phyloP scores from a whole-genome alignment of 345 rosid species.

The Eucalyptus microcorys region DNA sequence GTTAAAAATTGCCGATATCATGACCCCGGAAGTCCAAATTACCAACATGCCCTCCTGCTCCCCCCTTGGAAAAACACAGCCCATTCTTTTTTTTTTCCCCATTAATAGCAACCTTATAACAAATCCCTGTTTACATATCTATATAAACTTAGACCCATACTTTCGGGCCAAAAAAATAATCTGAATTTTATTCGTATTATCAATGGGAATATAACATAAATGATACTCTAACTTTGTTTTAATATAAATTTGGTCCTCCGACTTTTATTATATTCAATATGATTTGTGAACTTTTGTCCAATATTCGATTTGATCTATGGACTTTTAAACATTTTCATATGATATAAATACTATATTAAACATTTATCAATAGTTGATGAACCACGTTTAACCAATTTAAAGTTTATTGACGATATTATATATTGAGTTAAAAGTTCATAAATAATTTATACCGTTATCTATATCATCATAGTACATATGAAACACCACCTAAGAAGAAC shows the following conservation, averaged over 20 bases:
- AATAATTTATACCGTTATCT: not conserved
- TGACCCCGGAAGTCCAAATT: not conserved
- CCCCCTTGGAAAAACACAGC: not conserved
- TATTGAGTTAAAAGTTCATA: no score
- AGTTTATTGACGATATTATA: no score
- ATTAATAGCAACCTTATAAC: not conserved
- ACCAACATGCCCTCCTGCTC: not conserved
- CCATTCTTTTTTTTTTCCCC: not conserved
- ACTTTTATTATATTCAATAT: no score
- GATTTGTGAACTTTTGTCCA: fast-evolving
- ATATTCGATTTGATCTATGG: fast-evolving
- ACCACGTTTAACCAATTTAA: no score
- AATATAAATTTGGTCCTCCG: fast-evolving
- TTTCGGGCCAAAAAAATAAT: not conserved
- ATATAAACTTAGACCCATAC: not conserved
- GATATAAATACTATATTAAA: no score
- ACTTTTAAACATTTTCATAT: no score
- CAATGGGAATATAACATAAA: no score
- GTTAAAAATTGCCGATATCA: not conserved
- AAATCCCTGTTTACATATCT: not conserved
- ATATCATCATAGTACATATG: not conserved
- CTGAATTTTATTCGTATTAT: not conserved
- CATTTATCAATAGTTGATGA: no score
- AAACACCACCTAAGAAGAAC: not conserved
- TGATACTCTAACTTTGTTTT: no score